Evolutionary conservation across 2,329 filamentous ascomycete species (phyloP), one percentile per base, ranked within the genome.

Genomic region (Akanthomyces dipterigenus): DNA sequence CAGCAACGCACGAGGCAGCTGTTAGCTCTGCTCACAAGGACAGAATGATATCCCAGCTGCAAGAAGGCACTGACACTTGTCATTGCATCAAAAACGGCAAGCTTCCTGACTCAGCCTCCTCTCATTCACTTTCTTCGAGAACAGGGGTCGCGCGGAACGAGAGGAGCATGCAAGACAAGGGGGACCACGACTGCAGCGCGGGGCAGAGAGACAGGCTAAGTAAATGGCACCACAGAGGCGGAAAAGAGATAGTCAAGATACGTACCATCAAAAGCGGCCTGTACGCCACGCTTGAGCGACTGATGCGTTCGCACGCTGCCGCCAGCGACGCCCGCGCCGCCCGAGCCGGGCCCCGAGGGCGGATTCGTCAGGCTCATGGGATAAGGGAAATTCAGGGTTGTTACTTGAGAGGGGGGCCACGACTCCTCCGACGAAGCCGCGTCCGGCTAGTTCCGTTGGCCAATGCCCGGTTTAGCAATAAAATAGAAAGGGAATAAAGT

Each of bases 251-350:
- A 22, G 46, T 40, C 11, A 34, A 38, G 16, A 46, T 45, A 71
- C 77, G 68, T 77, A 85, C 84, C 83, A 74, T 86, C 82, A 76
- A 86, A 86, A 42, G 81, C 80, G 64, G 82, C 78, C 71, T 86
- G 83, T 60, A 84, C 81, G 66, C 78, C 84, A 69, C 83, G 78
- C 75, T 86, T 87, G 60, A 85, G 72, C 31, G 74, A 75, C 67
- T 80, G 79, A 51, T 65, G 63, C 64, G 65, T 42, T 66, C 70
- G 65, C 56, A 73, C 72, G 53, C 74, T 71, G 63, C 77, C 77
- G 80, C 77, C 55, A 77, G 79, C 67, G 79, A 80, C 40, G 78
- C 74, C 54, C 24, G 53, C 45, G 46, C 46, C 53, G 45, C 51
- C 60, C 26, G 60, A 55, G 14, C 50, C 43, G 24, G 60, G 46